Conservation (phyloP, 2,329 filamentous ascomycete genomes). For the Tolypocladium ophioglossoides region DNA sequence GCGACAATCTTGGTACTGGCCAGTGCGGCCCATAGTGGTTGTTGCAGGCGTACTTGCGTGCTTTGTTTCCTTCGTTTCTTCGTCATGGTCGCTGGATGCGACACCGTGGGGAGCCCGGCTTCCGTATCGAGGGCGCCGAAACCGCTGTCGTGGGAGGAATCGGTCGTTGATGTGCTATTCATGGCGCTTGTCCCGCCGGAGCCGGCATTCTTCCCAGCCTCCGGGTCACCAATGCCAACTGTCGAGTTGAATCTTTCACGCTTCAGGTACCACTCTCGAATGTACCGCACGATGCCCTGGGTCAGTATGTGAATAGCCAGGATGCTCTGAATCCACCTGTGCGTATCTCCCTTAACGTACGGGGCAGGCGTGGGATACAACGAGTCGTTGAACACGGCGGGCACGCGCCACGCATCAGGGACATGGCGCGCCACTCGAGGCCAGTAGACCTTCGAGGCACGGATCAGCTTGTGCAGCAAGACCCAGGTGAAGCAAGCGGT, state of each 20-base stretch:
- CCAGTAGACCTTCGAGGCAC: constrained; percentile 38
- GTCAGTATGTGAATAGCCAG: constrained; percentile 66
- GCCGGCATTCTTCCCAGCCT: constrained; percentile 41
- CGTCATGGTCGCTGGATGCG: constrained; percentile 32
- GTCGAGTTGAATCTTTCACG: constrained; percentile 45
- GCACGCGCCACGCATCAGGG: constrained; percentile 35
- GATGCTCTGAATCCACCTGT: constrained; percentile 57
- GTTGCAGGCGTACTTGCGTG: constrained; percentile 78
- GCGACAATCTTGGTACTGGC: constrained; percentile 96
- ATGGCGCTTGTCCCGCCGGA: not conserved
- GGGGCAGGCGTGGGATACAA: constrained; percentile 27
- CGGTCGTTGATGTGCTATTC: not conserved
- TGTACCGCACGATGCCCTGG: constrained; percentile 60
- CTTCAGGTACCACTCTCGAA: constrained; percentile 57
- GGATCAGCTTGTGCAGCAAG: constrained; percentile 39
- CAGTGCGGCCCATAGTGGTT: constrained; percentile 88
- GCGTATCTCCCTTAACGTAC: constrained; percentile 48
- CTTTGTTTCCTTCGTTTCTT: constrained; percentile 89
- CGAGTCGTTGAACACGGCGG: constrained; percentile 33
- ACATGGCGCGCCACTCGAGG: constrained; percentile 34
- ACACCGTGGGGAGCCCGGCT: constrained; percentile 19
- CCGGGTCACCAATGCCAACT: constrained; percentile 45
- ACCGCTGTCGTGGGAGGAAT: constrained; percentile 17
- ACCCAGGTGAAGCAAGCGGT: constrained; percentile 63
- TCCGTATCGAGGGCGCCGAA: constrained; percentile 45